A percentile compares a stretch with the other conserved stretches of the same genome.
These are phyloP conservation scores for Lolium multiflorum DNA, from an alignment of 176 grass and related monocot genomes.

Conservation along the genomic window DNA sequence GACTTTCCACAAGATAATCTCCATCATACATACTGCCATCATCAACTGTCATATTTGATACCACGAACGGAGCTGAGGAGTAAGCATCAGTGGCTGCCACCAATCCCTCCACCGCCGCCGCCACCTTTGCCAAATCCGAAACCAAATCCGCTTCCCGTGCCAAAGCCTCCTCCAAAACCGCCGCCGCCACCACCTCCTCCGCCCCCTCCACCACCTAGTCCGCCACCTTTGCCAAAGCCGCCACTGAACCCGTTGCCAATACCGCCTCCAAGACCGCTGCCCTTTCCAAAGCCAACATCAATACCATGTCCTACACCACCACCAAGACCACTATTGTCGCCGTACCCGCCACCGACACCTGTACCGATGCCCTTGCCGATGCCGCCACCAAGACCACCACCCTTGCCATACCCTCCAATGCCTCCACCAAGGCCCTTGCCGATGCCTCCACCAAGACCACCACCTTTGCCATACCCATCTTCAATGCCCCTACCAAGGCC, in stretches of 20 bases:
- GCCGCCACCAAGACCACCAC: not conserved
- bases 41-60: not conserved
- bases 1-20: not conserved
- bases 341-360: not conserved
- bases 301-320: constrained; percentile 5
- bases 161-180: constrained; percentile 34
- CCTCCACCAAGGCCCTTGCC: constrained; percentile 37
- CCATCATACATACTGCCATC: not conserved
- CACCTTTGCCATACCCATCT: constrained; percentile 20
- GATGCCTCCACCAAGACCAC: constrained; percentile 32
- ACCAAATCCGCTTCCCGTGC: constrained; percentile 26
- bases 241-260: constrained; percentile 9
- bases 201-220: not conserved
- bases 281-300: constrained; percentile 8
- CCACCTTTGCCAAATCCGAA: constrained; percentile 35
- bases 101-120: constrained; percentile 22
- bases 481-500: constrained; percentile 14
- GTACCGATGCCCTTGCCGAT: constrained; percentile 12
- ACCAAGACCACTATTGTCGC: constrained; percentile 26
- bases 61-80: not conserved
- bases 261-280: constrained; percentile 30
- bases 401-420: not conserved
- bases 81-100: constrained; percentile 13
- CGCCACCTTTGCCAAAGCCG: constrained; percentile 35
- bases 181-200: not conserved